A percentile compares a stretch with the other conserved stretches of the same genome.
Conservation (phyloP, 805 yeast genomes). For the Pichia eremophila region DNA sequence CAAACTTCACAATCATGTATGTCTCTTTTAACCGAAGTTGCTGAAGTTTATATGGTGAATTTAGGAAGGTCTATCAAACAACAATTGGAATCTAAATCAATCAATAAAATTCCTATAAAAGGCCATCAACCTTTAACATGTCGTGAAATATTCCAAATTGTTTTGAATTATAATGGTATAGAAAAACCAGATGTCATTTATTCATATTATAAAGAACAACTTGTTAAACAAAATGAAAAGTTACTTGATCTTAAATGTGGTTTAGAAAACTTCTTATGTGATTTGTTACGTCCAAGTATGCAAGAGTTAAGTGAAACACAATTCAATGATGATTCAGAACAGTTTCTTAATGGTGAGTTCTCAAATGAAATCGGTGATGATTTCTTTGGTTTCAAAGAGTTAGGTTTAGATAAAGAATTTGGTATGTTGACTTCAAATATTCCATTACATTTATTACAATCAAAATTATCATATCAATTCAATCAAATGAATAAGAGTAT, state of each 20-base stretch:
- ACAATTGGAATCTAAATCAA: slow-evolving; percentile 57
- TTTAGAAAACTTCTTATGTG: slow-evolving; percentile 64
- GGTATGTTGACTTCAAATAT: slow-evolving; percentile 76
- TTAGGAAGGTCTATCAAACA: slow-evolving; percentile 60
- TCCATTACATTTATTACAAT: slow-evolving; percentile 81
- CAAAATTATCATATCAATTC: slow-evolving; percentile 56
- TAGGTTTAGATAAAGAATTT: slow-evolving; percentile 89
- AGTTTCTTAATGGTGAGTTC: slow-evolving; percentile 90
- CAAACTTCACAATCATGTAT: slow-evolving; percentile 69
- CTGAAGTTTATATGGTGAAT: slow-evolving; percentile 71
- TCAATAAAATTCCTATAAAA: slow-evolving; percentile 29
- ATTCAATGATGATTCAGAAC: slow-evolving; percentile 86
- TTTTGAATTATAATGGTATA: slow-evolving; percentile 81
- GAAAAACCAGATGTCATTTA: slow-evolving; percentile 69
- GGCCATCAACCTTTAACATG: slow-evolving; percentile 16
- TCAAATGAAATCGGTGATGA: slow-evolving; percentile 92
- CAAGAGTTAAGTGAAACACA: slow-evolving; percentile 64
- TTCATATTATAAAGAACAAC: slow-evolving; percentile 62
- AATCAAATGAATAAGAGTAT: slow-evolving; percentile 34
- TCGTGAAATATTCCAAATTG: slow-evolving; percentile 44
- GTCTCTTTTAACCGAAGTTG: slow-evolving; percentile 70
- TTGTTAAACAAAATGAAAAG: slow-evolving; percentile 59
- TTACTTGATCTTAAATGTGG: slow-evolving; percentile 59
- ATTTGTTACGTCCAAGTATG: slow-evolving; percentile 69
- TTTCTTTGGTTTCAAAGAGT: slow-evolving; percentile 91